Base-by-base conservation (phyloP, 805 yeast genomes). In the Candida caryicola region DNA sequence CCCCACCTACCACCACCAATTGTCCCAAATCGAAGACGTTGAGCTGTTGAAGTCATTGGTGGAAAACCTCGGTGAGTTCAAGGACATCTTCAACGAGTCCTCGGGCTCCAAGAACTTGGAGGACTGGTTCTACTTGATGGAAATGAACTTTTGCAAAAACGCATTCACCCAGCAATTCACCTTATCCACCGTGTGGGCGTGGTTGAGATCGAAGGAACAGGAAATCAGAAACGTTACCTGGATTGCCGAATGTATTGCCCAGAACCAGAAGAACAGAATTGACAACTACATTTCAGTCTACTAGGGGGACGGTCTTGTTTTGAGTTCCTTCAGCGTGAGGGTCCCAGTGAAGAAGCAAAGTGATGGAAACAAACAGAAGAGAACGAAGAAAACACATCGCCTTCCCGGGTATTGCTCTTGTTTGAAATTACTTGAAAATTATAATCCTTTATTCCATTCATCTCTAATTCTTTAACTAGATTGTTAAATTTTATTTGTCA, bases 161-260 rank as follows among this genome's bases (percentile, higher is more conserved):
- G 96, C 96, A 0, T 89, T 93, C 64, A 90, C 99, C 23, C 99
- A 93, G 66, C 98, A 91, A 63, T 93, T 93, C 64, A 81, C 96
- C 13, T 77, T 85, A 52, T 77, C 89, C 27, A 84, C 96, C 2
- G 73, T 93, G 40, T 93, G 96, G 93, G 96, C 96, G 5, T 93
- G 96, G 95, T 77, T 95, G 58, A 85, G 88, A 64, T 83, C 96
- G 13, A 85, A 85, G 57, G 99, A 93, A 65, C 99, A 95, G 66
- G 99, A 93, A 64, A 80, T 95, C 43, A 79, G 99, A 65, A 93
- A 93, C 62, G 84, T 93, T 49, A 88, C 98, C n/a, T 93, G 99
- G 99, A 91, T 93, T 40, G 96, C 98, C 34, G 99, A 93, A 69
- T 93, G 99, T 72, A 93, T 93, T 69, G 96, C 98, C 23, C 99